Base-by-base conservation (phyloP, 495 filamentous ascomycete genomes). In the Coniosporium apollinis region DNA sequence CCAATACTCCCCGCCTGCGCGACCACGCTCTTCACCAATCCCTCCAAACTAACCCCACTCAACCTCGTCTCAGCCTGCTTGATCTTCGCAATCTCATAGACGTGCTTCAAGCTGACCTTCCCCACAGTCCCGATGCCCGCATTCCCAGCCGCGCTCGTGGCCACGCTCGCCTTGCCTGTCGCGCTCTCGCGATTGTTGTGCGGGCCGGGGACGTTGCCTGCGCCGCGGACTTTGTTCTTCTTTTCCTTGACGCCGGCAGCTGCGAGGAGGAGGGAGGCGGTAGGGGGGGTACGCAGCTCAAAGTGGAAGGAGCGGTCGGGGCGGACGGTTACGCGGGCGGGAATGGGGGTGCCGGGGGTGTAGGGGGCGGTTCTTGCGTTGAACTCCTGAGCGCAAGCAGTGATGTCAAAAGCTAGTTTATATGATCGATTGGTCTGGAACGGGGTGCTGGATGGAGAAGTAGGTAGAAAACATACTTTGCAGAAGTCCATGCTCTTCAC, bases 401-500 rank as follows among this genome's bases (percentile, higher is more conserved):
- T 26, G 24, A n/a, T n/a, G n/a, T n/a, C n/a, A n/a, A n/a, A n/a
- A n/a, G n/a, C n/a, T n/a, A n/a, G n/a, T n/a, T n/a, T n/a, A n/a
- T n/a, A n/a, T n/a, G n/a, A n/a, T 30, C 4, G 4, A n/a, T 41
- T 41, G 22, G 20, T 20, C 16, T 3, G 25, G 8, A 8, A 9
- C 9, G 2, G 10, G 14, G 8, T 17, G 35, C 7, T 7, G 3
- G 11, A 8, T 32, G 22, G 22, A 1, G 17, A 40, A 25, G 21
- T 25, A 22, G 25, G 19, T 22, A 21, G 18, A 26, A 22, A 42
- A 43, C 62, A 45, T 50, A 94, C 89, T 71, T 97, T 97, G 70
- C 89, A 96, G 56, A 96, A 96, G 60, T 99, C 91, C 79, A 99
- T 99, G 41, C 79, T 86, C 66, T 99, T 99, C 26, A 99, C 81